These are phyloP conservation scores for Canariomyces notabilis DNA, from an alignment of 2,329 filamentous ascomycete species.

Conservation along the genomic window DNA sequence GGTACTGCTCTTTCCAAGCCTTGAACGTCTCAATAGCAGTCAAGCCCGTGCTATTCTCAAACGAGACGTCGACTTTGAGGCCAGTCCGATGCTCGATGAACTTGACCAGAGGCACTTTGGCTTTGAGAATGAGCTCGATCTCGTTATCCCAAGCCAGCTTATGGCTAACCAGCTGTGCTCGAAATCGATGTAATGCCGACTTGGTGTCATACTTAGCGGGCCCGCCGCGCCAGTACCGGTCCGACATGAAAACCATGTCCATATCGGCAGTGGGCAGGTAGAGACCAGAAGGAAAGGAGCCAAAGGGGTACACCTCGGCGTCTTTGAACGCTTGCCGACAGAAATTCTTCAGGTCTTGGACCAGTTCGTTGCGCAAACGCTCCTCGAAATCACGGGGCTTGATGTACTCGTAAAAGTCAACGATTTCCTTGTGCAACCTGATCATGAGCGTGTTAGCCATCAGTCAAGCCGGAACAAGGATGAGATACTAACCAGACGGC, in stretches of 20 bases:
- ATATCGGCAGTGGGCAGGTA: slow-evolving; percentile 75
- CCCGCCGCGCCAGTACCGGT: slow-evolving; percentile 51
- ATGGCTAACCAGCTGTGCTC: slow-evolving; percentile 50
- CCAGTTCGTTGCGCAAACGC: slow-evolving; percentile 64
- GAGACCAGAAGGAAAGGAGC: slow-evolving; percentile 85
- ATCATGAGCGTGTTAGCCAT: slow-evolving; percentile 2
- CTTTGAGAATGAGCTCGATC: slow-evolving; percentile 64
- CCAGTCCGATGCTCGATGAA: slow-evolving; percentile 74
- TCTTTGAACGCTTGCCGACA: slow-evolving; percentile 55
- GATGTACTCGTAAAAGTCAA: slow-evolving; percentile 84
- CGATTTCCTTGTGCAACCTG: slow-evolving; percentile 83
- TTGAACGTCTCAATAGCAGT: slow-evolving; percentile 75
- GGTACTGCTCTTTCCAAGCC: slow-evolving; percentile 72
- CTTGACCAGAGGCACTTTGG: slow-evolving; percentile 89
- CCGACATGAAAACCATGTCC: slow-evolving; percentile 76
- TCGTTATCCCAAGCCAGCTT: slow-evolving; percentile 53
- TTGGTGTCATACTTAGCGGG: slow-evolving; percentile 45
- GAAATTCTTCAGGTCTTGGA: slow-evolving; percentile 60
- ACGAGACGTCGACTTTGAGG: slow-evolving; percentile 86
- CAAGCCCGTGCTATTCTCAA: slow-evolving; percentile 84
- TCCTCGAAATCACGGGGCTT: slow-evolving; percentile 73
- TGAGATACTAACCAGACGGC: slow-evolving; percentile 49
- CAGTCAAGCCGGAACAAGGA: slow-evolving; percentile 8
- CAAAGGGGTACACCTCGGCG: slow-evolving; percentile 69
- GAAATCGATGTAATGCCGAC: slow-evolving; percentile 58